Percentiles rank a stretch among this genome's conserved stretches.
Conservation (phyloP, 345 rosid species). For the Melaleuca quinquenervia region DNA sequence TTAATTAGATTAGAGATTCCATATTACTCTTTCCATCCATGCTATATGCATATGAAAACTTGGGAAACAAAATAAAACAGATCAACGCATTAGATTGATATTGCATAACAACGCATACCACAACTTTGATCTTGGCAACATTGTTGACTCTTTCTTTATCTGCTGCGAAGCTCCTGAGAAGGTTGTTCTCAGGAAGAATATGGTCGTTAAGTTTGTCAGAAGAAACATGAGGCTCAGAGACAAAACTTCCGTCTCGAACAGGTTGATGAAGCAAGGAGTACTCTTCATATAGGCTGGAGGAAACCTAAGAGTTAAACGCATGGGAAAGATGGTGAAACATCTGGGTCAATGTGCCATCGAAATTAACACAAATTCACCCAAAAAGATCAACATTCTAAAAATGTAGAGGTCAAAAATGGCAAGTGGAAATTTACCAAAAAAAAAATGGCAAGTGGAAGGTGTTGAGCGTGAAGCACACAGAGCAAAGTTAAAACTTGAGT, state of each 20-base stretch:
- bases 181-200: constrained; percentile 21
- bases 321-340: not conserved
- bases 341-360: not conserved
- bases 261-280: constrained; percentile 10
- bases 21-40: not conserved
- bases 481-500: not conserved
- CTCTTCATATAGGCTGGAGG: constrained; percentile 8
- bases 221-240: constrained; percentile 15
- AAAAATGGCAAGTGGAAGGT: not conserved
- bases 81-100: not conserved
- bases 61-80: not conserved
- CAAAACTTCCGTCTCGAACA: constrained; percentile 16
- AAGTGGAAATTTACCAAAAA: no score
- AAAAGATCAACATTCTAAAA: not conserved
- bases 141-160: constrained; percentile 39
- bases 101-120: constrained; percentile 18
- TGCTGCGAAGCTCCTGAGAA: constrained; percentile 27
- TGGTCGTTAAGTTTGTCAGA: constrained; percentile 6
- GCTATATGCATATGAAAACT: not conserved
- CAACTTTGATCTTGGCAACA: constrained; percentile 64
- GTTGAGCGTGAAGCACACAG: not conserved
- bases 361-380: not conserved
- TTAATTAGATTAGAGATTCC: not conserved
- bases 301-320: not conserved
- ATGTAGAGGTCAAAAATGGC: not conserved